These are phyloP conservation scores for Neobulgaria alba DNA, from an alignment of 2,329 filamentous ascomycete genomes.

Conservation along the genomic window DNA sequence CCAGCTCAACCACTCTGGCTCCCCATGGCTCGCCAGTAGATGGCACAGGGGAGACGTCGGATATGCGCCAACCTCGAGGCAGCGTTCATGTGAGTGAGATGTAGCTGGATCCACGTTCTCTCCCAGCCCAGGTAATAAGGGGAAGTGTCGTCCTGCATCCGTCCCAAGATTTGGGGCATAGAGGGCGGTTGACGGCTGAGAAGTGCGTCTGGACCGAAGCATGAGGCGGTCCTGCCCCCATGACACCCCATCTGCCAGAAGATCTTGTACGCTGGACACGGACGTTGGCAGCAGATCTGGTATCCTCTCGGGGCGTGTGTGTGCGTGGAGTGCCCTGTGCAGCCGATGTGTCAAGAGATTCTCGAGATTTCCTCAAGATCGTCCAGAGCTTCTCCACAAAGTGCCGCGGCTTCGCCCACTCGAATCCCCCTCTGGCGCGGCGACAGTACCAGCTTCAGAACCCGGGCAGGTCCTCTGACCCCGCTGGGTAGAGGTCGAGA, in stretches of 20 bases:
- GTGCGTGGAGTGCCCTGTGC: neutral
- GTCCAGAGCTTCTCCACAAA: neutral
- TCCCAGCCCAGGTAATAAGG: slow-evolving; percentile 18
- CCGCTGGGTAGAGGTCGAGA: no score
- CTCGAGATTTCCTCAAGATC: no score
- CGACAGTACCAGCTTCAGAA: no score
- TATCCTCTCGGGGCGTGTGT: neutral
- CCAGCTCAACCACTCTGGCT: neutral
- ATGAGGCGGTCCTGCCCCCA: slow-evolving; percentile 9
- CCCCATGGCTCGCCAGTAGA: slow-evolving; percentile 1
- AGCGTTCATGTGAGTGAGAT: slow-evolving; percentile 5
- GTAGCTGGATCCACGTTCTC: slow-evolving; percentile 11
- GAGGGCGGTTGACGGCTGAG: neutral
- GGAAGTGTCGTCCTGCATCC: slow-evolving; percentile 22
- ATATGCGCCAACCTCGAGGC: neutral
- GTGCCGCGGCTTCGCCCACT: neutral
- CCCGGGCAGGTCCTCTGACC: no score
- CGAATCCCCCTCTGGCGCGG: no score
- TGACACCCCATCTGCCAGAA: neutral
- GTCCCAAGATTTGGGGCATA: slow-evolving; percentile 19
- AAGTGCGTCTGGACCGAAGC: slow-evolving; percentile 2
- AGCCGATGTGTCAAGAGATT: neutral
- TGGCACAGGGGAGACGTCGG: neutral
- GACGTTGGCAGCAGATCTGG: slow-evolving; percentile 1
- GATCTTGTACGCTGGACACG: slow-evolving; percentile 1